Base-by-base conservation (phyloP, 768 basidiomycete species). In the Cystofilobasidium ferigula region DNA sequence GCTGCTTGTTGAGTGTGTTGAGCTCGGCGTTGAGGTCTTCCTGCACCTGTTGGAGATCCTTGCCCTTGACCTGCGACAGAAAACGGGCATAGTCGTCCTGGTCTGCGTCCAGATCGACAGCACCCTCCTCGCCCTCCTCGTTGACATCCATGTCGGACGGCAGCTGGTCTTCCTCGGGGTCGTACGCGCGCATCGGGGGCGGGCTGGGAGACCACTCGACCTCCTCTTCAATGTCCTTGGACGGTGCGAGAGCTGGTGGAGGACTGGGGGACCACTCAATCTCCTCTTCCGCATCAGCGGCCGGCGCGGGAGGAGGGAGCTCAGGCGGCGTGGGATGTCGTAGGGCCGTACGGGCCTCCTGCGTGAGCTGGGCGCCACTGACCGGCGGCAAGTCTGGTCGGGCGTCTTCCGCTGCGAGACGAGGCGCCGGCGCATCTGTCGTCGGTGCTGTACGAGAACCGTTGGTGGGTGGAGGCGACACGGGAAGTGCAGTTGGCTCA, bases 11-110 rank as follows among this genome's bases (percentile, higher is more conserved):
- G 48, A 99, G 78, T 14, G 80, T 79, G 69, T 81, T 80, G 67
- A 99, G 90, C 75, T 99, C 95, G 56, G 87, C 86, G 74, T 95
- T 89, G 51, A 98, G 92, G 76, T 98, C 95, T 61, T 81, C 80
- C 63, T 86, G 81, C 47, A 94, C 87, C 47, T 84, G 81, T 40
- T 88, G 85, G 57, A 98, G 75, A 73, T 92, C 84, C 67, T 82
- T 84, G 10, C 89, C 89, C 74, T 90, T 89, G 70, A 99, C 86
- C 71, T 91, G 86, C 0, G 93, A 89, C 66, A 97, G 77, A 72
- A 98, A 94, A 13, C 83, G 82, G n/a, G 86, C 92, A 77, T 92
- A 98, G 73, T 92, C 90, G 51, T 86, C 76, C 54, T 76, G 72
- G 62, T 79, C 78, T 2, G 70, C 74, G 34, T 71, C 70, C 69